Conservation (phyloP, 192 early-diverging fungal genomes). For the Powellomyces hirtus region DNA sequence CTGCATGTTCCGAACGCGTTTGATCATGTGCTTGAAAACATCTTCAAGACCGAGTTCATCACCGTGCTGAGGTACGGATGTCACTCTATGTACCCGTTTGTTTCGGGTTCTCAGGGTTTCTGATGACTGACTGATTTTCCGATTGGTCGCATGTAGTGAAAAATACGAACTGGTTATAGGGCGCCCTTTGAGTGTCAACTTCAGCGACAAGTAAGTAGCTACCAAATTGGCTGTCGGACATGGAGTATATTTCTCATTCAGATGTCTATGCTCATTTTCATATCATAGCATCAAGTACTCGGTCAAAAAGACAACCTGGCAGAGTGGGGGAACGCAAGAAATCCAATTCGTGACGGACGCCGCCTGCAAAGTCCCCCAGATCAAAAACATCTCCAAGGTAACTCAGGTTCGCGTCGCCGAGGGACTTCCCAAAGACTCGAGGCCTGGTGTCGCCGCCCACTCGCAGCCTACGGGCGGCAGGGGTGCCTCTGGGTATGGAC, state of each 20-base stretch:
- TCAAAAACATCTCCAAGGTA: constrained; percentile 42
- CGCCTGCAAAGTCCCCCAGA: constrained; percentile 22
- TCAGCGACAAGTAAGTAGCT: constrained; percentile 39
- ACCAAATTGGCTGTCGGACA: background rate
- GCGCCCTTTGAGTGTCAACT: constrained; percentile 32
- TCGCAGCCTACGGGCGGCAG: background rate
- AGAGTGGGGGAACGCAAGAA: constrained; percentile 45
- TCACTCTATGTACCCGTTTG: background rate
- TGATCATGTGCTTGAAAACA: constrained; percentile 55
- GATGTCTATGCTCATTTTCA: background rate
- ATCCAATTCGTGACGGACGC: constrained; percentile 44
- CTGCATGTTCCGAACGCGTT: constrained; percentile 52
- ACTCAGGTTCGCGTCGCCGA: constrained; percentile 45
- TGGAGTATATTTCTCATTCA: no score
- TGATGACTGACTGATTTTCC: background rate
- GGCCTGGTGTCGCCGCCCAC: constrained; percentile 25
- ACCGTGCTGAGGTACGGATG: constrained; percentile 49
- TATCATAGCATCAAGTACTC: constrained; percentile 48
- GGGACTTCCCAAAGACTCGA: constrained; percentile 48
- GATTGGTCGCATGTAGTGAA: constrained; percentile 33
- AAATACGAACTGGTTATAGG: constrained; percentile 39
- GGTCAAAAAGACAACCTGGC: constrained; percentile 61
- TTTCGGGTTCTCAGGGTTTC: background rate
- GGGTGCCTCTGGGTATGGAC: background rate
- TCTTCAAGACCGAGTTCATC: constrained; percentile 61